Evolutionary conservation across 805 yeast genomes (phyloP).

Genomic region (Ogataea sp.): DNA sequence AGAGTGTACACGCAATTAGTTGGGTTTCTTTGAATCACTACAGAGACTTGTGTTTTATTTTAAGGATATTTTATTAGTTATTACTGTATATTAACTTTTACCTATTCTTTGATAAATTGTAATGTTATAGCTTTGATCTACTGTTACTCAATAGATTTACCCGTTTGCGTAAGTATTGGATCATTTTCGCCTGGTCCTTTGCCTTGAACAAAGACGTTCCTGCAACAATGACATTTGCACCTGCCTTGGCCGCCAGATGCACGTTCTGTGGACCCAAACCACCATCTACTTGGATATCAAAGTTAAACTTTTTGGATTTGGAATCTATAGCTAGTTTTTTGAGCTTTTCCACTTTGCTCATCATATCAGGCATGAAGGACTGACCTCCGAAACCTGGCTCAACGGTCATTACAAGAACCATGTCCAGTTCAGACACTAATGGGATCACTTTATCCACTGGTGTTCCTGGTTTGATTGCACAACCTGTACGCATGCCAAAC

Average conservation of each 20-base stretch:
- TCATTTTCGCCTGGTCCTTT: slow-evolving; percentile 66
- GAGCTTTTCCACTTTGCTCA: slow-evolving; percentile 99
- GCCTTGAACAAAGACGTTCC: slow-evolving; percentile 94
- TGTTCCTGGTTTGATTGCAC: slow-evolving; percentile 92
- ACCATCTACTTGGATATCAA: slow-evolving; percentile 89
- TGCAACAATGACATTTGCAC: slow-evolving; percentile 97
- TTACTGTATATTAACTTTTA: too few species aligned
- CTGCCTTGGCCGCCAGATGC: slow-evolving; percentile 84
- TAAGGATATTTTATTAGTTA: too few species aligned
- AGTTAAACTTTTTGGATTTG: slow-evolving; percentile 44
- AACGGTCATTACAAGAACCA: slow-evolving; percentile 97
- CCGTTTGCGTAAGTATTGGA: slow-evolving; percentile 53
- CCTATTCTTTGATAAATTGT: too few species aligned
- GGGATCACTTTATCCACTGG: slow-evolving; percentile 75
- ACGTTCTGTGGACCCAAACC: slow-evolving; percentile 86
- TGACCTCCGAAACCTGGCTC: slow-evolving; percentile 99
- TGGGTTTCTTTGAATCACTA: too few species aligned
- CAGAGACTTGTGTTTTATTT: too few species aligned
- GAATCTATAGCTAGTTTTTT: too few species aligned
- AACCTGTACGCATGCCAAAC: slow-evolving; percentile 85
- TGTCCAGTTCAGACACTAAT: slow-evolving; percentile 69
- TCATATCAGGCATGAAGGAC: slow-evolving; percentile 89
- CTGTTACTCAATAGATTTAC: slow-evolving; percentile 29
- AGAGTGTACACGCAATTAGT: too few species aligned
- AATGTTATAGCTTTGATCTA: too few species aligned